phyloP scores from a whole-genome alignment of 345 rosid genomes.

The Orychophragmus violaceus region DNA sequence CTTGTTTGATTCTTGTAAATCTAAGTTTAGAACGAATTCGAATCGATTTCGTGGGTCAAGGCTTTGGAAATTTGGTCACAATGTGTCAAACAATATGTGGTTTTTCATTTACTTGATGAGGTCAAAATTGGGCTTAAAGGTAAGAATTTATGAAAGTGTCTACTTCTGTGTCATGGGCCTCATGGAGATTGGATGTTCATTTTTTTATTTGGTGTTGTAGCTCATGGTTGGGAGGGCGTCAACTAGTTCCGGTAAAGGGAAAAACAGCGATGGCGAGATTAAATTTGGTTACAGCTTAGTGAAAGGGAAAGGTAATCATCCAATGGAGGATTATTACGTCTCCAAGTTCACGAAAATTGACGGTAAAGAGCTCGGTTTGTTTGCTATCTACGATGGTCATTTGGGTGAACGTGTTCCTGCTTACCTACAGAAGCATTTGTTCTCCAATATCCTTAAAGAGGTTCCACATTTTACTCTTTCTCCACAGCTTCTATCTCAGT shows the following conservation, averaged over 20 bases:
- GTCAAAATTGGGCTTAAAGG: no score
- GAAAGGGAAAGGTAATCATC: slow-evolving; percentile 75
- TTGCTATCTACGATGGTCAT: slow-evolving; percentile 73
- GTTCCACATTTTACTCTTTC: slow-evolving; percentile 7
- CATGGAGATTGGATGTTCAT: not conserved
- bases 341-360: slow-evolving; percentile 44
- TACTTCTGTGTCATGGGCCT: not conserved
- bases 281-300: slow-evolving; percentile 57
- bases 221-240: slow-evolving; percentile 42
- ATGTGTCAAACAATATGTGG: not conserved
- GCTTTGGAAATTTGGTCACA: not conserved
- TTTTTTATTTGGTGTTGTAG: slow-evolving; percentile 24
- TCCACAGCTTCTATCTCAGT: not conserved
- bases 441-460: slow-evolving; percentile 57
- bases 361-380: slow-evolving; percentile 57
- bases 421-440: slow-evolving; percentile 58
- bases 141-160: not conserved
- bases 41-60: not conserved
- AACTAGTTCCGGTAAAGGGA: slow-evolving; percentile 57
- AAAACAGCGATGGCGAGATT: slow-evolving; percentile 39
- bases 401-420: slow-evolving; percentile 71
- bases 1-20: slow-evolving; percentile 1
- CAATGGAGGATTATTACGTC: slow-evolving; percentile 76
- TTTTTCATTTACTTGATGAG: not conserved
- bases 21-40: not conserved